Base-by-base conservation (phyloP, 805 yeast species). In the Starmerella floris region DNA sequence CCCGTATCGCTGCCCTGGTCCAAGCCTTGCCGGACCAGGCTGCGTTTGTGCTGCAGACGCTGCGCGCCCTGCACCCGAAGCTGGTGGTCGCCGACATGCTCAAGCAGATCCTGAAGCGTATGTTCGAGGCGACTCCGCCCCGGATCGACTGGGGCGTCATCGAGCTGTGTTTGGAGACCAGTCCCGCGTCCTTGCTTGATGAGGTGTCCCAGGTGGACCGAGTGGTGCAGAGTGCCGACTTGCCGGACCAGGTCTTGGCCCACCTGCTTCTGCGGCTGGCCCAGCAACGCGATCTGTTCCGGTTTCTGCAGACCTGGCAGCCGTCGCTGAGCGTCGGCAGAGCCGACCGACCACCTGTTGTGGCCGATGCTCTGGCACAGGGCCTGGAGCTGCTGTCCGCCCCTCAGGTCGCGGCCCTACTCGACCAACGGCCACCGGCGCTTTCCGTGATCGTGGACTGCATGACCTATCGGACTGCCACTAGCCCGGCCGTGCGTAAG, bases 381-480 rank as follows among this genome's bases (percentile, higher is more conserved):
- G 42, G 47, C 2, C 25, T 49, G 5, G 41, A 37, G 5, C 35
- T 44, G 15, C 40, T 52, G 15, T 40, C 55, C 1, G 27, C 48
- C 9, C 8, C 13, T 5, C 55, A 52, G 22, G 34, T 52, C 3
- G 42, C 36, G 3, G 33, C 37, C 8, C 26, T 51, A 5, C 28
- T 51, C 20, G 27, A 30, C 22, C 22, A 35, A 23, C 32, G 17
- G 9, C 33, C 43, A 2, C 16, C 35, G 6, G 5, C 40, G 5
- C 36, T 42, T 8, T 32, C 36, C 15, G 10, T 43, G 19, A 16
- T 45, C 10, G 27, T 43, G 3, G 30, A 21, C 11, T n/a, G 30
- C 3, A 13, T 43, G 16, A 35, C 26, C 20, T 43, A 38, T 39
- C 36, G 17, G 11, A 16, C 31, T 11, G 39, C 42, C 13, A 32